Base-by-base conservation (phyloP, 2,329 filamentous ascomycete species). In the Aspergillus sergii region DNA sequence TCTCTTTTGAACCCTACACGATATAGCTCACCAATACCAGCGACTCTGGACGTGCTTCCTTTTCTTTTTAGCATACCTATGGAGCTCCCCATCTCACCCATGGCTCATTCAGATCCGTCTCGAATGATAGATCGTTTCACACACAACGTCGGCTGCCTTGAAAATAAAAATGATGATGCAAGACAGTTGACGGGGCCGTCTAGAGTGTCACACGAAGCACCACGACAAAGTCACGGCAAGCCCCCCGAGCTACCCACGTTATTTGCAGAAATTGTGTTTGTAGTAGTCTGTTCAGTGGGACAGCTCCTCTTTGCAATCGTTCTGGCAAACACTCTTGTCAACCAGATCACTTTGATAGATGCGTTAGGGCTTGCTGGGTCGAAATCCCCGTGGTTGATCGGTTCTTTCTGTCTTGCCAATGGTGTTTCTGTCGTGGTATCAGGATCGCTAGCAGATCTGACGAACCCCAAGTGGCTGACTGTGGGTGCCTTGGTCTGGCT, bases 341-440 rank as follows among this genome's bases (percentile, higher is more conserved):
- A 26, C 23, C 45, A 26, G 21, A 9, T 26, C 2, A 48, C 45
- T 16, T 6, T 48, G 45, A 48, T 48, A 19, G 45, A 28, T 11
- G 45, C 45, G 11, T 26, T 48, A 16, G 21, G 45, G 4, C 45
- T 14, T 14, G n/a, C 4, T 26, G 45, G 21, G 23, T 48, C 45
- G 5, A 69, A 79, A 55, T 66, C 77, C 4, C 78, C 78, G 4
- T 80, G 78, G 78, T 67, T 80, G 0, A 61, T 78, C 0, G 79
- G 79, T 4, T 72, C 76, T 1, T 78, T 75, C 61, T 67, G 76
- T 6, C 66, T 78, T 1, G 77, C 79, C 2, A 68, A 76, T 14
- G 77, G 78, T 19, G 63, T 80, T 8, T 76, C 74, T 3, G 78
- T 80, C 45, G 73, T 80, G n/a, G 66, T 71, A 41, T 78, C 64